A percentile compares a stretch with the other conserved stretches of the same genome.
These are phyloP conservation scores for Pinguiococcus pyrenoidosus DNA, from an alignment of 108 stramenopile genomes.

Conservation along the genomic window DNA sequence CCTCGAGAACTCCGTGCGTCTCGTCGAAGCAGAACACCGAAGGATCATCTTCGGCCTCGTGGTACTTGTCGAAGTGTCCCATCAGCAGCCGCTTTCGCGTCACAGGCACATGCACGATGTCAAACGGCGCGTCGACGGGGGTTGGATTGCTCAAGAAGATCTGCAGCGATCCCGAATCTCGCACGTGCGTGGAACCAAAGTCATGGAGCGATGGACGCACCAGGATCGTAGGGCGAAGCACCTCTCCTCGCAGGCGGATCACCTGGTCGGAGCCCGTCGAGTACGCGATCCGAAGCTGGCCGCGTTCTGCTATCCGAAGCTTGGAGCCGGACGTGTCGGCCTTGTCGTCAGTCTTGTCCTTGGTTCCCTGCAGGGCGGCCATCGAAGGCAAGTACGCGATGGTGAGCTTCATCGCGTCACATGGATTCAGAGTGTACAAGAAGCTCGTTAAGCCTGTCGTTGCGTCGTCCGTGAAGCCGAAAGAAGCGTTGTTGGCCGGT, in stretches of 20 bases:
- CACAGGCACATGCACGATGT: conserved; percentile 13
- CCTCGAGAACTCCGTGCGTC: neutral
- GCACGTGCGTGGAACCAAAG: conserved; percentile 18
- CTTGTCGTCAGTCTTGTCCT: too few species aligned
- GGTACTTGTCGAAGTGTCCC: neutral
- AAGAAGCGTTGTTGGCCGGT: too few species aligned
- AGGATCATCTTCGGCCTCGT: conserved; percentile 19
- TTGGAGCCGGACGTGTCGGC: too few species aligned
- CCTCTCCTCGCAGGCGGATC: conserved; percentile 17
- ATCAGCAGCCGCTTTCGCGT: neutral
- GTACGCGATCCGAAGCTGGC: conserved; percentile 18
- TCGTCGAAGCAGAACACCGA: conserved; percentile 24
- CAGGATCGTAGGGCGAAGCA: conserved; percentile 18
- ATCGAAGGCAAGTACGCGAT: too few species aligned
- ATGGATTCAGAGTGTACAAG: too few species aligned
- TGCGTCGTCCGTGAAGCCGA: too few species aligned
- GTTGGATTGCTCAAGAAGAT: conserved; percentile 25
- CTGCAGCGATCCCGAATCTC: neutral
- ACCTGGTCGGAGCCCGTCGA: conserved; percentile 19
- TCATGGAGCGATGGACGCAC: conserved; percentile 10
- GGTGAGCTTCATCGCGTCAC: too few species aligned
- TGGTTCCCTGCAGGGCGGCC: too few species aligned
- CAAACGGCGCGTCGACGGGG: conserved; percentile 18
- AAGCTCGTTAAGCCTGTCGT: too few species aligned
- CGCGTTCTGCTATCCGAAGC: too few species aligned